Percentiles rank a stretch among this genome's conserved stretches.
Conservation (phyloP, 2,329 filamentous ascomycete genomes). For the Diaporthe australafricana region DNA sequence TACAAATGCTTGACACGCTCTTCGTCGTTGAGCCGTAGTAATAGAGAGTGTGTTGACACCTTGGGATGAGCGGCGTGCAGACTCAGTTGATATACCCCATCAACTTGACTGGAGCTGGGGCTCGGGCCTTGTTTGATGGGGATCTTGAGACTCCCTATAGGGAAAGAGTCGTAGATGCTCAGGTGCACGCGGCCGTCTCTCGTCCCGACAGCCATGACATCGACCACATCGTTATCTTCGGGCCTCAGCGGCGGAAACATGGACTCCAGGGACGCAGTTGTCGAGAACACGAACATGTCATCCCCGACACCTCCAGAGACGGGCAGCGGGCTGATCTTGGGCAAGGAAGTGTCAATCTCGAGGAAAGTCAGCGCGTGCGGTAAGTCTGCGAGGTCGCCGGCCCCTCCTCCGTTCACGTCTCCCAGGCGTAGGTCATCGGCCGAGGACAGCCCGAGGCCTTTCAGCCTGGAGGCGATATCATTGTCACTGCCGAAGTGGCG, state of each 20-base stretch:
- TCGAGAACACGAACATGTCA: conserved; percentile 73
- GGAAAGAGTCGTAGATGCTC: conserved; percentile 87
- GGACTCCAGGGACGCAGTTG: conserved; percentile 75
- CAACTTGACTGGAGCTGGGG: conserved; percentile 20
- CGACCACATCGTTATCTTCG: conserved; percentile 78
- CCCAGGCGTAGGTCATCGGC: conserved; percentile 40
- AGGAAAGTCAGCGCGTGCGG: conserved; percentile 79
- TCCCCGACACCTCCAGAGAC: conserved; percentile 71
- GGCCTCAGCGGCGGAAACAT: conserved; percentile 73
- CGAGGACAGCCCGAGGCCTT: conserved; percentile 40
- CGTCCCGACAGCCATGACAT: conserved; percentile 81
- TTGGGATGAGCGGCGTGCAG: conserved; percentile 79
- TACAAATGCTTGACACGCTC: conserved; percentile 57
- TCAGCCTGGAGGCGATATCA: conserved; percentile 44
- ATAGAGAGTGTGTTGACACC: conserved; percentile 80
- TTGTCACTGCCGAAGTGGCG: conserved; percentile 35
- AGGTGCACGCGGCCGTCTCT: conserved; percentile 79
- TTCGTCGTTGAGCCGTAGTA: conserved; percentile 59
- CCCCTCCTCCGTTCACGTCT: conserved; percentile 37
- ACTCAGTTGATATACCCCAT: conserved; percentile 53
- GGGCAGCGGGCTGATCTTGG: conserved; percentile 80
- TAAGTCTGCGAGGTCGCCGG: conserved; percentile 61
- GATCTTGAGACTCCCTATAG: conserved; percentile 73
- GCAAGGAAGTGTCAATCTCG: conserved; percentile 80
- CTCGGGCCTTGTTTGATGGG: conserved; percentile 36